Base-by-base conservation (phyloP, 805 yeast genomes). In the Ogataea thermomethanolica region DNA sequence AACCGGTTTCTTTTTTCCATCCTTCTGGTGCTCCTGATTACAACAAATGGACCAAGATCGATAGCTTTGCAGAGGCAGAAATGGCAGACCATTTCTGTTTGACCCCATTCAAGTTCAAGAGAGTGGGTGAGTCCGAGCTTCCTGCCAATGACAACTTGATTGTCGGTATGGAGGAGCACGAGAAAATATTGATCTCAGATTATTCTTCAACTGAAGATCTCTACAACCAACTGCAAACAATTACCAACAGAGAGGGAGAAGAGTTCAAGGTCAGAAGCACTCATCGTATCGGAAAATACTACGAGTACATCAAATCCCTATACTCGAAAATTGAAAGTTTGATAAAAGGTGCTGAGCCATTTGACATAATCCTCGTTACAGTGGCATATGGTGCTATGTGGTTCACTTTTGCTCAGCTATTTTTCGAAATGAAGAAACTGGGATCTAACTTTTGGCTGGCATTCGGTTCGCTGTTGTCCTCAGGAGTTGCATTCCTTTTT, bases 391-490 rank as follows among this genome's bases (percentile, higher is more conserved):
- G 78, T 21, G 95, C 95, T 34, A 89, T 90, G 96, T 71, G 85
- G 73, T 81, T 84, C 62, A 86, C 96, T 8, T 74, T 91, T 51
- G 65, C 77, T 44, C 79, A 79, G 45, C 74, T 91, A 23, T 90
- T 85, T 53, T 54, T 77, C 44, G 89, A 87, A 51, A 82, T 91
- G 93, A 67, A 66, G 50, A 67, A 71, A 37, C 67, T 82, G 22
- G 96, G 96, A 22, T 87, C 97, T 23, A 84, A 78, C 52, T 81
- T 87, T 54, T 88, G 95, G 95, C 72, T 93, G 38, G 91, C 84
- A 8, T 74, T 85, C 51, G 78, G 95, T 11, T 81, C 95, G 4
- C 63, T 91, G 27, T 67, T 84, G 22, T 79, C 91, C 9, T 84
- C 95, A 3, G 76, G 82, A 17, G 84, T 85, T 65, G 95, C 95